These are phyloP conservation scores for Arctostaphylos glauca DNA, from an alignment of 148 eudicot species.

Conservation along the genomic window DNA sequence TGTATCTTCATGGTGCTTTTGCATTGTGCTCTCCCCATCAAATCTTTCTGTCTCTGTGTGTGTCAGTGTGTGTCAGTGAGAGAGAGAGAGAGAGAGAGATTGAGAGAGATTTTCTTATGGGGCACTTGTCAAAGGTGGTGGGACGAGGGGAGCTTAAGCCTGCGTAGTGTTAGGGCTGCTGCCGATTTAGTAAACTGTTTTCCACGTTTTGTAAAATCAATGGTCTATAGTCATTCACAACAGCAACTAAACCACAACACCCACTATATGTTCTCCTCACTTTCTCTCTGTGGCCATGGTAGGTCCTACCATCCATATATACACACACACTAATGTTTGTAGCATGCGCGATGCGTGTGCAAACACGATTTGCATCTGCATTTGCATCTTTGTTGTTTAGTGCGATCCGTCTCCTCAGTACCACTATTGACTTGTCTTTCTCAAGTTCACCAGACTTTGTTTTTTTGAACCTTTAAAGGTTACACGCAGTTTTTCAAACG, in stretches of 20 bases:
- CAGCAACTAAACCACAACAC: background rate
- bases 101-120: background rate
- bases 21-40: slow-evolving; percentile 9
- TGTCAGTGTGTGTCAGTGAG: too few species aligned
- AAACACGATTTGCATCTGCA: too few species aligned
- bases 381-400: too few species aligned
- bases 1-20: background rate
- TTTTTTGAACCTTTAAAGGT: too few species aligned
- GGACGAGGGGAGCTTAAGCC: background rate
- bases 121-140: background rate
- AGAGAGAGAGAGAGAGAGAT: too few species aligned
- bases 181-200: background rate
- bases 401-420: too few species aligned
- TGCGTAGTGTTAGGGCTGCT: background rate
- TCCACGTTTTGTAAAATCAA: slow-evolving; percentile 7
- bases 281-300: background rate
- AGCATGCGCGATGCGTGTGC: too few species aligned
- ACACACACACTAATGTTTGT: too few species aligned
- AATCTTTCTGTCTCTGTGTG: background rate
- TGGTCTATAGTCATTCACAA: background rate
- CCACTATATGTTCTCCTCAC: background rate
- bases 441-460: too few species aligned
- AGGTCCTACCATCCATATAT: background rate
- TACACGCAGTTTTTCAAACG: too few species aligned
- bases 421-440: too few species aligned